These are phyloP conservation scores for Gyromitra esculenta DNA, from an alignment of 2,329 filamentous ascomycete species.

Conservation along the genomic window DNA sequence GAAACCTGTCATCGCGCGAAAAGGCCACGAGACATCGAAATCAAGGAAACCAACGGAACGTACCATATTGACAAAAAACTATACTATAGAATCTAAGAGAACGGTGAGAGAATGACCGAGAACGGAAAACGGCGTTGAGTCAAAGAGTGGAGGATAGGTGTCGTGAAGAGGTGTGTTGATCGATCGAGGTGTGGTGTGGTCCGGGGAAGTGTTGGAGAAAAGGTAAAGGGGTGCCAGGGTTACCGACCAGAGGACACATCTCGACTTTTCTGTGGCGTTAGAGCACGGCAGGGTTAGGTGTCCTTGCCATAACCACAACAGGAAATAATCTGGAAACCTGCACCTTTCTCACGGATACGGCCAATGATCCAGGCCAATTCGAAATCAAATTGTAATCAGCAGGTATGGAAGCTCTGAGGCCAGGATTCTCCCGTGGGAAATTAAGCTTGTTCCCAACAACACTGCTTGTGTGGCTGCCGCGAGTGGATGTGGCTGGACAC, in stretches of 20 bases:
- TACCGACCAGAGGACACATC: slow-evolving; percentile 51
- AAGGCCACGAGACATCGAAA: slow-evolving; percentile 14
- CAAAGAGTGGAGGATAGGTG: slow-evolving; percentile 40
- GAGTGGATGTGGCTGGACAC: too few species aligned
- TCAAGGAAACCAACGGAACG: slow-evolving; percentile 18
- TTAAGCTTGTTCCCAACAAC: too few species aligned
- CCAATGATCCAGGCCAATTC: not conserved
- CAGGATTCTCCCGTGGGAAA: too few species aligned
- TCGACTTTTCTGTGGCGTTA: slow-evolving; percentile 47
- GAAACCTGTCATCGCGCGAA: not conserved
- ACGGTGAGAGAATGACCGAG: slow-evolving; percentile 34
- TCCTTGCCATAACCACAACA: not conserved
- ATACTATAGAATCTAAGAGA: slow-evolving; percentile 26
- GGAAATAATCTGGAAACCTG: not conserved
- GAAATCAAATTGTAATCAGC: not conserved
- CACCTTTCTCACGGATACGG: not conserved
- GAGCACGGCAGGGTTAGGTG: slow-evolving; percentile 38
- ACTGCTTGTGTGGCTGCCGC: too few species aligned
- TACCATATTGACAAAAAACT: slow-evolving; percentile 43
- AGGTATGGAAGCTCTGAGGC: not conserved
- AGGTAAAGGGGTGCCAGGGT: slow-evolving; percentile 48
- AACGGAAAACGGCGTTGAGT: slow-evolving; percentile 39
- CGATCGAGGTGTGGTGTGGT: slow-evolving; percentile 42
- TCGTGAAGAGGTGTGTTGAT: slow-evolving; percentile 40
- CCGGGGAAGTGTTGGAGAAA: slow-evolving; percentile 43